phyloP scores from a whole-genome alignment of 2,329 filamentous ascomycete genomes.

The Ophiocordyceps sinensis region DNA sequence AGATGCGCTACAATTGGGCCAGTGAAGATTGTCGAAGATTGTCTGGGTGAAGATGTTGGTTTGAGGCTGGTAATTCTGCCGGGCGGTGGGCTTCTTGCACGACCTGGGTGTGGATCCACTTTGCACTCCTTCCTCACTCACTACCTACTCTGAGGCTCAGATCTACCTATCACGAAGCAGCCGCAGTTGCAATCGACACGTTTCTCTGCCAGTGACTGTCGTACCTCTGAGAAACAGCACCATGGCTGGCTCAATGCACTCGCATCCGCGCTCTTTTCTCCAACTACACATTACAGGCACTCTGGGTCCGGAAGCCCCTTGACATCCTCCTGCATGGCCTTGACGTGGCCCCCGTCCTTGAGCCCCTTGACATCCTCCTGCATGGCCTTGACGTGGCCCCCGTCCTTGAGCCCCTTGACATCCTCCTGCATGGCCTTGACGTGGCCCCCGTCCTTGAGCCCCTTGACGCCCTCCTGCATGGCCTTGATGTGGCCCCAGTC shows the following conservation, averaged over 20 bases:
- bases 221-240: not conserved
- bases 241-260: too few species aligned
- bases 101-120: too few species aligned
- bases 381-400: conserved; percentile 28
- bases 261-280: too few species aligned
- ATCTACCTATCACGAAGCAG: too few species aligned
- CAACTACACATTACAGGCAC: not conserved
- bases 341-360: conserved; percentile 25
- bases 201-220: not conserved
- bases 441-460: conserved; percentile 24
- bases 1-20: not conserved
- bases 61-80: conserved; percentile 30
- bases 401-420: conserved; percentile 17
- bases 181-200: too few species aligned
- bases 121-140: too few species aligned
- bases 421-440: conserved; percentile 24
- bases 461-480: conserved; percentile 17
- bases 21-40: not conserved
- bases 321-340: conserved; percentile 20
- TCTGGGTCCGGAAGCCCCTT: not conserved
- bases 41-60: not conserved
- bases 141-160: too few species aligned
- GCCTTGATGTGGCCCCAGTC: conserved; percentile 27
- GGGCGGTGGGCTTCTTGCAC: conserved; percentile 24
- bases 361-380: conserved; percentile 11